Evolutionary conservation across 352 stramenopile species (phyloP), one percentile per base, ranked within the genome.

Genomic region (Globisporangium ultimum): DNA sequence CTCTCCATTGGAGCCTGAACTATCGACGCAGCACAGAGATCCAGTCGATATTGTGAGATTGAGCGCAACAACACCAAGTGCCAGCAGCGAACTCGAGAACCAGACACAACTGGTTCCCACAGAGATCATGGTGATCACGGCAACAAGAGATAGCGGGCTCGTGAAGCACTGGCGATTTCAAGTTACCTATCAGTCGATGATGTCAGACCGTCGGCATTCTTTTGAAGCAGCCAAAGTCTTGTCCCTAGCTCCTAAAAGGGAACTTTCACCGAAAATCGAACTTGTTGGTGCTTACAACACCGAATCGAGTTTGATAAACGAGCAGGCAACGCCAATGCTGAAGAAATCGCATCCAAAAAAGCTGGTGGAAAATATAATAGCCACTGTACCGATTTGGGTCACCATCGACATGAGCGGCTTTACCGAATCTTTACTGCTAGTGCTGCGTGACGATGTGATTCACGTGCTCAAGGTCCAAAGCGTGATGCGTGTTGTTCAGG

Each of bases 391-490:
- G 18, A 61, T 89, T 22, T 88, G 66, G 43, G 67, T 88, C n/a
- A 57, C 55, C 18, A 66, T 89, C 18, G 66, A 87, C 22, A 86
- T 85, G 67, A 71, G 67, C 7, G 65, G 53, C 28, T 87, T 73
- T 48, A 58, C 57, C 1, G 81, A 89, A 51, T 81, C 66, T 3
- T 51, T 91, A 12, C 51, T 91, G 18, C 50, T 91, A 0, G 68
- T 88, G 7, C 55, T 85, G 21, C 69, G 67, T 15, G 61, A 71
- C 3, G 76, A 88, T 40, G 50, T 86, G 5, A 78, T 91, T 28
- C 71, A 91, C 45, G 78, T 89, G n/a, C 55, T 89, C 10, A 91
- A 89, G 45, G 69, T 91, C 17, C 78, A 89, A 34, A 61, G 71
- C 8, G 64, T 78, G 18, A 55, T 89, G 17, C 45, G 64, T 21